Evolutionary conservation across 1,139 yeast genomes (phyloP).

Genomic region (Hansenula sp.): DNA sequence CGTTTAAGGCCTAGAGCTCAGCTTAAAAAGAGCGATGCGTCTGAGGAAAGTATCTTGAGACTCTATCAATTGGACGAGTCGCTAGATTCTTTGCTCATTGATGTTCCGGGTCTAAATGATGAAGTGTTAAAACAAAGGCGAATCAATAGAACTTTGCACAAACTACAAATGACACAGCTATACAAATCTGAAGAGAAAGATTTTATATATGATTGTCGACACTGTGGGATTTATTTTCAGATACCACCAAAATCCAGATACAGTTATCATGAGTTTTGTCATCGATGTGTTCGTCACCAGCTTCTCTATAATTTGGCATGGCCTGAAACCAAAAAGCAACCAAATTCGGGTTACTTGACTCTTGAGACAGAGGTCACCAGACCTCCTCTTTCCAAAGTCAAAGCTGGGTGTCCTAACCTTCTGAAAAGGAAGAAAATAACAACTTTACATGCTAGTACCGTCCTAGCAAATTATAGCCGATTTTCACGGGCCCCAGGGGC

Average conservation of each 20-base stretch:
- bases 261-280: slow-evolving; percentile 18
- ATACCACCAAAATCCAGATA: neutral
- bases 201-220: slow-evolving; percentile 20
- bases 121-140: slow-evolving; percentile 9
- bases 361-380: slow-evolving; percentile 6
- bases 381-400: slow-evolving; percentile 8
- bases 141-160: slow-evolving; percentile 19
- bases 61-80: slow-evolving; percentile 16
- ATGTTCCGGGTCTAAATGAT: neutral
- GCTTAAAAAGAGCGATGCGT: neutral
- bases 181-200: slow-evolving; percentile 11
- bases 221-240: slow-evolving; percentile 25
- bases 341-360: neutral
- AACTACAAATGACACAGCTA: slow-evolving; percentile 12
- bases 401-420: neutral
- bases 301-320: slow-evolving; percentile 18
- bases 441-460: slow-evolving; percentile 3
- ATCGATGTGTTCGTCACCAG: slow-evolving; percentile 23
- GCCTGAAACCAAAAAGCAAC: slow-evolving; percentile 18
- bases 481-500: neutral
- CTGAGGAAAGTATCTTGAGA: slow-evolving; percentile 7
- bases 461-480: neutral
- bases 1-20: slow-evolving; percentile 13
- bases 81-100: slow-evolving; percentile 15
- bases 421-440: neutral